Base-by-base conservation (phyloP, 176 grass and related monocot genomes). In the Lolium rigidum region DNA sequence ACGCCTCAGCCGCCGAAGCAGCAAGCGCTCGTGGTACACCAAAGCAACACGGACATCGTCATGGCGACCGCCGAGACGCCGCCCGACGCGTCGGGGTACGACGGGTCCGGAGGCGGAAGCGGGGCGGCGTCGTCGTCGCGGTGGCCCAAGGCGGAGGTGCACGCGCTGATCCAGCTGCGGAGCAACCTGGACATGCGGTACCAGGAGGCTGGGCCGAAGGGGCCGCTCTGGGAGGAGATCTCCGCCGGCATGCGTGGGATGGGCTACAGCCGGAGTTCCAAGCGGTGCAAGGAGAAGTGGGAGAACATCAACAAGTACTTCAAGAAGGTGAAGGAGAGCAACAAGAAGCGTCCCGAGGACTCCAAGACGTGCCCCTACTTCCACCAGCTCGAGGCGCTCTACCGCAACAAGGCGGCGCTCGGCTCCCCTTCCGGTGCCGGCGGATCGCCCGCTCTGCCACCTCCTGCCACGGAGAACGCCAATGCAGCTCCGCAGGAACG, bases 271-370 rank as follows among this genome's bases (percentile, higher is more conserved):
- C 88, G 97, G 79, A 99, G 37, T 73, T 0, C 97, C 5, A 99
- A 99, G 88, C 35, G 97, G 37, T 99, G 97, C 97, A 99, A 99
- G 79, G 97, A 99, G 87, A 99, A 99, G 80, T 99, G 97, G 97
- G 94, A 97, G 88, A 99, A 99, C 88, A 99, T 99, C 79, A 99
- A 99, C 87, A 99, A 99, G 83, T 99, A 99, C 87, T 99, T 94
- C 90, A 99, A 99, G 94, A 99, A 99, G 87, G 97, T 99, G 26
- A 99, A 99, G 66, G 97, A 99, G 85, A 94, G 94, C 87, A 96
- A 94, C 92, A 99, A 94, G 87, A 99, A 93, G 84, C 82, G 97
- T 0, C 90, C 90, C 13, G 97, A 99, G 94, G 92, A 97, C 84
- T 92, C 97, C 55, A 99, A 99, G 83, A 99, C 97, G 0, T 99